phyloP scores from a whole-genome alignment of 306 rosid genomes.

The Phaseolus lunatus region DNA sequence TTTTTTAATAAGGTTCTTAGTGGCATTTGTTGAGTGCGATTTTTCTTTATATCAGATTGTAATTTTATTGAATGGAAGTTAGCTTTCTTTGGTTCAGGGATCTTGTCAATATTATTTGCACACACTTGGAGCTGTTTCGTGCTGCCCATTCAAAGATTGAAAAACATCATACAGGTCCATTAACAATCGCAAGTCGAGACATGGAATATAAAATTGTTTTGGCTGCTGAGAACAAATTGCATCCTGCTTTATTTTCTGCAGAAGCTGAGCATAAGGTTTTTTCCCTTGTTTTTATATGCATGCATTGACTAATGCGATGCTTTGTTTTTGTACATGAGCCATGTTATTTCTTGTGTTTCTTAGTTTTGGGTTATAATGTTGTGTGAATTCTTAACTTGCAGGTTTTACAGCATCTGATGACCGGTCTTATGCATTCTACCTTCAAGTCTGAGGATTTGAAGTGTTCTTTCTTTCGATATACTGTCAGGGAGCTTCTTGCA shows the following conservation, averaged over 20 bases:
- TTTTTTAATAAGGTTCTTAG: slow-evolving; percentile 82
- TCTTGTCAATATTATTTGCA: slow-evolving; percentile 77
- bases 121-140: slow-evolving; percentile 92
- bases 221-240: slow-evolving; percentile 86
- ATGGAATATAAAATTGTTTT: slow-evolving; percentile 66
- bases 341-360: slow-evolving; percentile 26
- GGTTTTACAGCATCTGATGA: slow-evolving; percentile 97
- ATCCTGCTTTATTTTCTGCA: slow-evolving; percentile 96
- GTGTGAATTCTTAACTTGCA: slow-evolving; percentile 51
- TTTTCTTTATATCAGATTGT: slow-evolving; percentile 31
- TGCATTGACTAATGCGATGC: slow-evolving; percentile 32
- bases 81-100: slow-evolving; percentile 72
- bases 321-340: slow-evolving; percentile 35
- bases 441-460: slow-evolving; percentile 85
- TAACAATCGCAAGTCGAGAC: slow-evolving; percentile 76
- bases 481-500: slow-evolving; percentile 94
- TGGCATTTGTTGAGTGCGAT: slow-evolving; percentile 31
- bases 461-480: slow-evolving; percentile 83
- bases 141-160: slow-evolving; percentile 74
- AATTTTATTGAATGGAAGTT: slow-evolving; percentile 51
- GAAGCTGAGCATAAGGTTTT: slow-evolving; percentile 98
- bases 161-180: slow-evolving; percentile 56
- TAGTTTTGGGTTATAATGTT: slow-evolving; percentile 44
- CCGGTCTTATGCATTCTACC: slow-evolving; percentile 80
- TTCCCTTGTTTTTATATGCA: slow-evolving; percentile 36